These are phyloP conservation scores for Phoma herbarum DNA, from an alignment of 2,329 filamentous ascomycete genomes.

Conservation along the genomic window DNA sequence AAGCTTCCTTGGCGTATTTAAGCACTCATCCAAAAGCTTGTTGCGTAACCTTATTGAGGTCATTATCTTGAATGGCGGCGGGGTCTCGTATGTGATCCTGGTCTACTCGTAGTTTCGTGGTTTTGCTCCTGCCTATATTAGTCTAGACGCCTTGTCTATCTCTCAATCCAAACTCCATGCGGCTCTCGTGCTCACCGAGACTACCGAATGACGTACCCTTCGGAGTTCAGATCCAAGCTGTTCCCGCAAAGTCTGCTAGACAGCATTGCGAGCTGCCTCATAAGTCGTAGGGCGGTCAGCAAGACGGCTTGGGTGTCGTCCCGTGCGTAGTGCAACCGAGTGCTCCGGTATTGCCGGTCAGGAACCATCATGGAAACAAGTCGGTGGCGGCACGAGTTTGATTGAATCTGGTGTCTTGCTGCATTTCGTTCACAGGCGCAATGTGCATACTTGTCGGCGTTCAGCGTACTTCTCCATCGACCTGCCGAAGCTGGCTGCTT, in stretches of 20 bases:
- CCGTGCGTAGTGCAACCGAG: background rate
- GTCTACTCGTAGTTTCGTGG: conserved; percentile 5
- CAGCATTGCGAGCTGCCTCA: conserved; percentile 3
- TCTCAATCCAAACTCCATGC: conserved; percentile 12
- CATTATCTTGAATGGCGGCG: conserved; percentile 23
- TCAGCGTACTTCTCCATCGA: background rate
- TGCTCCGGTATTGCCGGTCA: background rate
- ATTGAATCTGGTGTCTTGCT: background rate
- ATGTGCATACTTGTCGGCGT: background rate
- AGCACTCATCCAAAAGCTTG: conserved; percentile 28
- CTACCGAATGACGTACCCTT: conserved; percentile 8
- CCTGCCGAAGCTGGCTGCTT: background rate
- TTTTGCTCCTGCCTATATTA: conserved; percentile 27
- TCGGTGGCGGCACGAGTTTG: background rate
- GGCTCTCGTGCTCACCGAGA: conserved; percentile 2
- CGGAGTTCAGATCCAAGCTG: background rate
- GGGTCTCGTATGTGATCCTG: conserved; percentile 8
- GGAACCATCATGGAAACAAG: background rate
- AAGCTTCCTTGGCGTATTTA: conserved; percentile 29
- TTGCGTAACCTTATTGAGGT: conserved; percentile 9
- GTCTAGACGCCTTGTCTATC: conserved; percentile 22
- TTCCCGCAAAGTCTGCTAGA: background rate
- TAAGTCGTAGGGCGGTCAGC: background rate
- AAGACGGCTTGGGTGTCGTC: background rate
- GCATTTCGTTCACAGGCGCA: background rate